Evolutionary conservation across 2,329 filamentous ascomycete genomes (phyloP), one percentile per base, ranked within the genome.

Genomic region (Xylaria sp.): DNA sequence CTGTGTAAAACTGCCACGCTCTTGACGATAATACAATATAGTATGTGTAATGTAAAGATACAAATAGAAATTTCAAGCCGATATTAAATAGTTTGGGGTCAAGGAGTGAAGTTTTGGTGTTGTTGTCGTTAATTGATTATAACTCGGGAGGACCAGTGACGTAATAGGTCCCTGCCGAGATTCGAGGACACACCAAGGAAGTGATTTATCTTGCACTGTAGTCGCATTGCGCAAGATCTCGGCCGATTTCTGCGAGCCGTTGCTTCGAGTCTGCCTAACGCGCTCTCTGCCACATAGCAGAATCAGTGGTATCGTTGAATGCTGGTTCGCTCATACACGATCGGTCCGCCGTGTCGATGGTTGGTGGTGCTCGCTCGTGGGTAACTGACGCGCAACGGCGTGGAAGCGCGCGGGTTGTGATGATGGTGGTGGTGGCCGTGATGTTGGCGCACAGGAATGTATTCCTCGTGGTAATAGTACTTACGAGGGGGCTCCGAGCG

Each of bases 381-480:
- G 49, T 72, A 71, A 52, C 67, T 70, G n/a, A 66, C 74, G 46
- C 76, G 56, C 38, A 55, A 72, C 47, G 80, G 79, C 23, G 77
- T 77, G 49, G 74, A 71, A 33, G 76, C 73, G 41, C 74, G 73
- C 47, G 73, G 73, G 49, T 77, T 72, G 31, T 33, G n/a, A 21
- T 54, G 59, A 63, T 76, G 73, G 47, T 67, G 64, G 64, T 73
- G 69, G 53, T 68, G 71, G 63, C 74, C 72, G 41, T 68, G 63
- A 65, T 73, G 70, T 49, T 78, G 76, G 40, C 80, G 75, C 59
- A 79, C 76, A 43, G 83, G 83, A 47, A 82, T 77, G 65, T 81
- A 77, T 67, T 85, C 82, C 75, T 85, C 81, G 71, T 80, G 80
- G 72, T 85, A 84, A 76, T 85, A 85, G 76, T 85, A 83, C 47